Base-by-base conservation (phyloP, 1,284 basidiomycete species). In the Gymnopus androsaceus region DNA sequence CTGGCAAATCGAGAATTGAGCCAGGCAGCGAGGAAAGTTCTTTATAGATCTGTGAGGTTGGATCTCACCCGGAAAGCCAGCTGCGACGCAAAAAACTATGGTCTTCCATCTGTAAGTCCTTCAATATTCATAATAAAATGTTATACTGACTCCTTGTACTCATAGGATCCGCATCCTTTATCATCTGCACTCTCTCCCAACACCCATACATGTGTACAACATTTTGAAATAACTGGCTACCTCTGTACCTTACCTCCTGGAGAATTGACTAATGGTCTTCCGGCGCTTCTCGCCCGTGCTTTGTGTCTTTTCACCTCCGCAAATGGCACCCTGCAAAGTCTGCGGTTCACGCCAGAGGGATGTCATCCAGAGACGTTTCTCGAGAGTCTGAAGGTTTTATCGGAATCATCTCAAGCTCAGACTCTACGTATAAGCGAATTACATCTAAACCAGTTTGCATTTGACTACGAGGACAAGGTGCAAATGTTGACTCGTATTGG, bases 1-100 rank as follows among this genome's bases (percentile, higher is more conserved):
- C 47, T 58, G 4, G 56, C 42, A n/a, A 58, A 45, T 40, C 45
- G 46, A 5, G 51, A 54, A 6, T 27, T 54, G 21, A 58, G 42
- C 34, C 21, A 33, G 33, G 56, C 30, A 17, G 56, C 56, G 14
- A 31, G 44, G 5, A 49, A 42, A 28, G 30, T 53, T 5, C 51
- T 57, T 27, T 57, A 57, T 37, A 21, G 36, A 11, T 33, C 14
- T n/a, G 46, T 57, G 15, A 49, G 17, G 21, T 33, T 58, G 14
- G 31, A 49, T 19, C n/a, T 49, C 8, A 15, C 0, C 11, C 12
- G 3, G 15, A 19, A 33, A 28, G 14, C 3, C 1, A 42, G 28
- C 12, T 14, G 12, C 9, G 17, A 41, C 15, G 21, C 17, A 12
- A 19, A 42, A 21, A 44, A 37, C n/a, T 40, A 53, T 38, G 38